Evolutionary conservation across 2,329 filamentous ascomycete species (phyloP).

Genomic region (Paraphoma sp.): DNA sequence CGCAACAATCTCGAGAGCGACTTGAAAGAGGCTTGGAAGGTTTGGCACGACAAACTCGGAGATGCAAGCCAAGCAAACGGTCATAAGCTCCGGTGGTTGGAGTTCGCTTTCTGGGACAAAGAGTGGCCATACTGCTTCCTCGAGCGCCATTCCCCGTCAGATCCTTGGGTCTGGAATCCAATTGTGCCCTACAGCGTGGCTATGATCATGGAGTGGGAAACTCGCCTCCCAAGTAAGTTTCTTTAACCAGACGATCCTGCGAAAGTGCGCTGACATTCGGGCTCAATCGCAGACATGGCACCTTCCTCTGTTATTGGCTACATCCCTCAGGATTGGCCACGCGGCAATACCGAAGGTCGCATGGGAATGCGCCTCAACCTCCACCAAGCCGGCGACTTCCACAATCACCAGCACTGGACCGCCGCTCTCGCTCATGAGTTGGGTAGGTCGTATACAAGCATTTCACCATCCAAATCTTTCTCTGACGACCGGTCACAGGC

Average conservation of each 20-base stretch:
- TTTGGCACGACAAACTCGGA: not conserved
- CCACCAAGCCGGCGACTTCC: not conserved
- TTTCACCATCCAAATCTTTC: not conserved
- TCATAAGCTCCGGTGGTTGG: not conserved
- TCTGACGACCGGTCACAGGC: not conserved
- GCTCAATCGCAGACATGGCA: not conserved
- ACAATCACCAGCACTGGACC: not conserved
- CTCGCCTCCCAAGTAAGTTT: too few relatives aligned
- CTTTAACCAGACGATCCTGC: too few relatives aligned
- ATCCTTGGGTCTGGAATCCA: not conserved
- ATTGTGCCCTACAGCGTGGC: not conserved
- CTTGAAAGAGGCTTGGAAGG: not conserved
- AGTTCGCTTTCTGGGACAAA: not conserved
- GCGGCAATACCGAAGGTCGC: not conserved
- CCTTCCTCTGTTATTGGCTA: not conserved
- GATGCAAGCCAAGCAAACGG: not conserved
- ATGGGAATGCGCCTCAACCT: not conserved
- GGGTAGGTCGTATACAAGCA: not conserved
- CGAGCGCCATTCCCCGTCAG: not conserved
- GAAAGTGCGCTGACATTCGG: too few relatives aligned
- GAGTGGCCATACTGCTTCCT: slow-evolving; percentile 2
- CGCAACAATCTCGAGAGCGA: not conserved
- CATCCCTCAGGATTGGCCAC: not conserved
- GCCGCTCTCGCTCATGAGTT: slow-evolving; percentile 3
- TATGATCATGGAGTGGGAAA: not conserved